A percentile compares a stretch with the other conserved stretches of the same genome.
phyloP scores from a whole-genome alignment of 2,329 filamentous ascomycete genomes.

The Pseudopithomyces maydicus region DNA sequence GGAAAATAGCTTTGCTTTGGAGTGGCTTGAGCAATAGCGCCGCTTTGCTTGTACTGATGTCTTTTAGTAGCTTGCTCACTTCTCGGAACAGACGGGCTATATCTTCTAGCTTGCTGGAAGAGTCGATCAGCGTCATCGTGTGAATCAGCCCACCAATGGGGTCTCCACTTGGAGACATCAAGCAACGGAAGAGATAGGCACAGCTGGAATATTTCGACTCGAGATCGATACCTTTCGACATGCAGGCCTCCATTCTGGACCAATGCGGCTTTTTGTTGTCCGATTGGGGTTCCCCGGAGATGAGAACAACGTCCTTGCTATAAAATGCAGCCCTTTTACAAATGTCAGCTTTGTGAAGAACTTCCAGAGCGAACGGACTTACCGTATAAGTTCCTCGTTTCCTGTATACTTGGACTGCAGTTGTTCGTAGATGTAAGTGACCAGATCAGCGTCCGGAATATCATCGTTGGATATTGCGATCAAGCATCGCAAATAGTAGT shows the following conservation, averaged over 20 bases:
- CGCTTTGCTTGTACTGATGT: not conserved
- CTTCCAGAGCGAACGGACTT: not conserved
- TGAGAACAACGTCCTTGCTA: not conserved
- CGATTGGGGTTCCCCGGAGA: not conserved
- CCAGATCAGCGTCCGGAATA: not conserved
- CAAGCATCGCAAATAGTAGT: not conserved
- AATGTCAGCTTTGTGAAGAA: not conserved
- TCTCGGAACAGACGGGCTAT: constrained; percentile 1
- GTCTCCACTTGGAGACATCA: not conserved
- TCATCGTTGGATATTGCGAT: not conserved
- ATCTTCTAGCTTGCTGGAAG: constrained; percentile 1
- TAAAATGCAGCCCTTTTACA: not conserved
- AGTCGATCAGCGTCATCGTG: not conserved
- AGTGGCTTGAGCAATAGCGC: constrained; percentile 1
- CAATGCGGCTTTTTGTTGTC: not conserved
- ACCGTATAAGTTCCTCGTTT: not conserved
- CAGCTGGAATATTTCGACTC: not conserved
- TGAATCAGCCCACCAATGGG: not conserved
- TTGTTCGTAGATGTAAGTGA: not conserved
- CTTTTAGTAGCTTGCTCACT: not conserved
- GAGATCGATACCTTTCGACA: not conserved
- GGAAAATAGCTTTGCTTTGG: not conserved
- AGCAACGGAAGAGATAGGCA: not conserved
- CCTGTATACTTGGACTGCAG: not conserved
- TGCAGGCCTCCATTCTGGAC: not conserved